phyloP scores from a whole-genome alignment of 805 yeast genomes.

The Wickerhamomyces subpelliculosus region DNA sequence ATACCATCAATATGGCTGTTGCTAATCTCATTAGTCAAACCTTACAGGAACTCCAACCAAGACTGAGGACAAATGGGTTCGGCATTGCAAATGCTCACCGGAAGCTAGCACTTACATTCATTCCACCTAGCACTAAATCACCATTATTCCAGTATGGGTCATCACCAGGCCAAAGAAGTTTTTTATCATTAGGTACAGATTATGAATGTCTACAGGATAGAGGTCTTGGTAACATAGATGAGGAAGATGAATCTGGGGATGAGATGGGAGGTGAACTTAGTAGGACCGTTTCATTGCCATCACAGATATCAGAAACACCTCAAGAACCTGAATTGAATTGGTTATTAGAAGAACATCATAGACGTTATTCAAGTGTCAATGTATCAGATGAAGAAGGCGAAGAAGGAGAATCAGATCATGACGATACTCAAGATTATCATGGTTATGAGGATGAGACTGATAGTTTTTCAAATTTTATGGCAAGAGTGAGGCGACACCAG shows the following conservation, averaged over 20 bases:
- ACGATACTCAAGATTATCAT: slow-evolving; percentile 12
- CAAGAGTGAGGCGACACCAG: slow-evolving; percentile 16
- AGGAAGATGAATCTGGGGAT: slow-evolving; percentile 19
- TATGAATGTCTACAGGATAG: slow-evolving; percentile 22
- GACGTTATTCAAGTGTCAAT: slow-evolving; percentile 27
- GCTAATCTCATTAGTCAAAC: slow-evolving; percentile 7
- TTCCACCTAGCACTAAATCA: slow-evolving; percentile 35
- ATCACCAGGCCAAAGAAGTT: slow-evolving; percentile 30
- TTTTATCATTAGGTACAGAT: slow-evolving; percentile 32
- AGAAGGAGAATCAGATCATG: slow-evolving; percentile 9
- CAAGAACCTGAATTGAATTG: slow-evolving; percentile 31
- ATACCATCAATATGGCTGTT: no score
- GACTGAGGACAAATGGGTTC: slow-evolving; percentile 32
- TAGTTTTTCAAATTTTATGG: slow-evolving; percentile 15
- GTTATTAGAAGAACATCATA: slow-evolving; percentile 32
- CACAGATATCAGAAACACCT: slow-evolving; percentile 29
- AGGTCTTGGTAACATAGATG: slow-evolving; percentile 13
- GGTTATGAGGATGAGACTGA: slow-evolving; percentile 19
- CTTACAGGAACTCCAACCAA: slow-evolving; percentile 27
- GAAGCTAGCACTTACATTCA: slow-evolving; percentile 29
- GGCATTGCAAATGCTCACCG: slow-evolving; percentile 35
- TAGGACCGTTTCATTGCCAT: slow-evolving; percentile 34
- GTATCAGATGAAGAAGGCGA: slow-evolving; percentile 15
- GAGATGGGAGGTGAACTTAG: slow-evolving; percentile 30
- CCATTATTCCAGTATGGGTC: slow-evolving; percentile 28